These are phyloP conservation scores for Neonectria hederae DNA, from an alignment of 2,329 filamentous ascomycete genomes.

Conservation along the genomic window DNA sequence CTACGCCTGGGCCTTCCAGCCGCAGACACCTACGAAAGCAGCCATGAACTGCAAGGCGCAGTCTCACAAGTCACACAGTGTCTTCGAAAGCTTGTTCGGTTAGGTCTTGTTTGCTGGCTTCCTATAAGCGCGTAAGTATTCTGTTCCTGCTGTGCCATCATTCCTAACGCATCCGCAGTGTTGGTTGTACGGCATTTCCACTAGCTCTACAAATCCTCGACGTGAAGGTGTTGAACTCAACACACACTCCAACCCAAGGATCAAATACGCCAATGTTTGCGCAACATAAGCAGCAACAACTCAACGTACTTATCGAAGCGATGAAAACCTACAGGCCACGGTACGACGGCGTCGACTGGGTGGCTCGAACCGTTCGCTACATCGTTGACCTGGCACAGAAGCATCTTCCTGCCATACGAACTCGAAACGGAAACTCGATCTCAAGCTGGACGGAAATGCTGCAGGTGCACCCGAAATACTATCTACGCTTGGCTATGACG, in stretches of 20 bases:
- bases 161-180: constrained; percentile 19
- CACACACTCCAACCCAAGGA: constrained; percentile 9
- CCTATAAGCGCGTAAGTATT: constrained; percentile 39
- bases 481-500: constrained; percentile 36
- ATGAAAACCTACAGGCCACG: constrained; percentile 38
- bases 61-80: constrained; percentile 36
- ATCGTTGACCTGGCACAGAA: constrained; percentile 35
- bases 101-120: constrained; percentile 30
- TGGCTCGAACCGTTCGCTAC: constrained; percentile 33
- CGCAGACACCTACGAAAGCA: constrained; percentile 25
- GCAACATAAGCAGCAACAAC: constrained; percentile 36
- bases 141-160: accelerated
- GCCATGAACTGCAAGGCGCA: constrained; percentile 34
- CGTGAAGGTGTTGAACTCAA: constrained; percentile 29
- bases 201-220: constrained; percentile 38
- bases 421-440: neutral
- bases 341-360: constrained; percentile 41
- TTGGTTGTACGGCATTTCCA: constrained; percentile 38
- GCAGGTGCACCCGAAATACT: constrained; percentile 30
- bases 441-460: constrained; percentile 34
- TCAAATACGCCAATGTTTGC: constrained; percentile 7
- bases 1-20: constrained; percentile 12
- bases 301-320: constrained; percentile 32
- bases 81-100: constrained; percentile 29
- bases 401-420: neutral